Evolutionary conservation across 306 rosid genomes (phyloP), one percentile per base, ranked within the genome.

Genomic region (Arachis hypogaea): DNA sequence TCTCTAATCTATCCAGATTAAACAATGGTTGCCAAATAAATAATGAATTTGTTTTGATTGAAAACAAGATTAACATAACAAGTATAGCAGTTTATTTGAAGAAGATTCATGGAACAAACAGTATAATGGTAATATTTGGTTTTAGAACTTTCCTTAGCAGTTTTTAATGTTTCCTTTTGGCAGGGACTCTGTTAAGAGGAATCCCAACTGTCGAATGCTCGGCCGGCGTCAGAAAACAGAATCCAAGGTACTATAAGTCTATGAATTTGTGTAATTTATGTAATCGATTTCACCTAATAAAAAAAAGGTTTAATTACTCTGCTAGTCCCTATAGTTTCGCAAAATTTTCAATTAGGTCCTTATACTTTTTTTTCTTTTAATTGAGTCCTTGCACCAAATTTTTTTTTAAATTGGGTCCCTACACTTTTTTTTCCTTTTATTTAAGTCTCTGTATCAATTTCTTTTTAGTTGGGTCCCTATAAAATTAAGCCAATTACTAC

Each of bases 151-250:
- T 72, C 57, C 63, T 79, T 3, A 55, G 46, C 4, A 67, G 18
- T 77, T 79, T 79, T 60, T 71, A 68, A 46, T 80, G 77, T 7
- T 74, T 76, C 66, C 33, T 22, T 38, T 63, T 78, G 7, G 73
- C 82, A 93, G 96, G 58, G 88, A 79, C 73, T 89, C 98, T n/a
- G 94, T 64, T 65, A 80, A 88, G 86, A 93, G 83, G 80, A 82
- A 71, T 74, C 97, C 93, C 18, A 74, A 63, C 66, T 73, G 66
- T 57, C 92, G 74, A 58, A 84, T 93, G 96, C 85, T 93, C 45
- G 98, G 98, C 38, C 78, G 82, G 66, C 92, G 97, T 62, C 84
- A 86, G 69, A 80, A 82, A 79, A 81, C 61, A 2, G 87, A 91
- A 10, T 87, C 86, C 47, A 79, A 91, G 92, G 97, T 91, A 76